Conservation (phyloP, 2,329 filamentous ascomycete genomes). For the Davidsoniella virescens region DNA sequence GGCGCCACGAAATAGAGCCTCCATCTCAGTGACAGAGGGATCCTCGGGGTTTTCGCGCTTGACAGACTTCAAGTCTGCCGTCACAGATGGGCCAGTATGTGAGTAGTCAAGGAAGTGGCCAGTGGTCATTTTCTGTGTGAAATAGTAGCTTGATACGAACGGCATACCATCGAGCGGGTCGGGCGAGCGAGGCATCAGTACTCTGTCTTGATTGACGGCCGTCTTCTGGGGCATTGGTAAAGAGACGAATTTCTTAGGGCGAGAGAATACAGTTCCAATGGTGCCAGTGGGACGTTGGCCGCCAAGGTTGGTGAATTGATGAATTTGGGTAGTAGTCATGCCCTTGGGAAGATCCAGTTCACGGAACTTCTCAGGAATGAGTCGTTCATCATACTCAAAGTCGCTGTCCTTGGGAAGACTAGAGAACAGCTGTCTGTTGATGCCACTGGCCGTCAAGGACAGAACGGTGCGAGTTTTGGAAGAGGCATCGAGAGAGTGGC, state of each 20-base stretch:
- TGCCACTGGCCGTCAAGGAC: slow-evolving; percentile 60
- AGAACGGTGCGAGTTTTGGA: slow-evolving; percentile 37
- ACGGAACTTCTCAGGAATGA: slow-evolving; percentile 29
- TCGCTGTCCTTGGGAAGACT: slow-evolving; percentile 41
- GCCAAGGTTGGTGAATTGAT: slow-evolving; percentile 23
- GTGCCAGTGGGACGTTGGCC: slow-evolving; percentile 31
- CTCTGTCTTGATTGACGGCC: slow-evolving; percentile 46
- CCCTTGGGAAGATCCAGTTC: slow-evolving; percentile 58
- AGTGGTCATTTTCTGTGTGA: slow-evolving; percentile 45
- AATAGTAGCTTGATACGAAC: slow-evolving; percentile 43
- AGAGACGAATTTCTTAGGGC: slow-evolving; percentile 31
- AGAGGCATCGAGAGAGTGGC: not conserved
- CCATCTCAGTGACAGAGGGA: slow-evolving; percentile 44
- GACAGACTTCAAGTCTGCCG: slow-evolving; percentile 35
- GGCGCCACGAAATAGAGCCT: slow-evolving; percentile 57
- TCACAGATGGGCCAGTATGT: slow-evolving; percentile 23
- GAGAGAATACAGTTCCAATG: slow-evolving; percentile 46
- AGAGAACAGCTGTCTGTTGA: slow-evolving; percentile 67
- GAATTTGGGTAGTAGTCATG: slow-evolving; percentile 33
- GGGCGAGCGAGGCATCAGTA: slow-evolving; percentile 36
- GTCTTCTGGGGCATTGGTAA: slow-evolving; percentile 45
- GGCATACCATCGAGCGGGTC: slow-evolving; percentile 38
- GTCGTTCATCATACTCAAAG: slow-evolving; percentile 15
- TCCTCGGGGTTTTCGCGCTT: slow-evolving; percentile 51
- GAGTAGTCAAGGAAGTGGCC: slow-evolving; percentile 58